Evolutionary conservation across 78 protist species (phyloP).

Genomic region (Creolimax fragrantissima): DNA sequence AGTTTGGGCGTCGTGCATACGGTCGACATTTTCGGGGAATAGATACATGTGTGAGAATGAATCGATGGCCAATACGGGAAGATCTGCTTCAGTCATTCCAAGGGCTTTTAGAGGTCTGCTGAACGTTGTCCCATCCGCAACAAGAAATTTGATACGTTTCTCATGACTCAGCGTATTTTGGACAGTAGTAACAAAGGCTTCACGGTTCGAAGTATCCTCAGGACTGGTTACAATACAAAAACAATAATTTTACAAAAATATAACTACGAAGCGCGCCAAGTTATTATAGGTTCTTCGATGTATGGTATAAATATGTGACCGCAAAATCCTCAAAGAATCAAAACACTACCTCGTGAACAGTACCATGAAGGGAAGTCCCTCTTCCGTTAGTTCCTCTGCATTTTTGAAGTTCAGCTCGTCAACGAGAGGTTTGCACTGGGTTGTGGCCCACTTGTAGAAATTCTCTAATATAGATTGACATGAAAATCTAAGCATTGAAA

Average conservation of each 20-base stretch:
- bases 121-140: neutral
- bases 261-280: too few species aligned
- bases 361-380: conserved; percentile 28
- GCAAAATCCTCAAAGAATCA: too few species aligned
- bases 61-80: conserved; percentile 27
- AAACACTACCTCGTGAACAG: conserved; percentile 10
- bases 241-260: too few species aligned
- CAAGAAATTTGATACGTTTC: neutral
- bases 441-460: neutral
- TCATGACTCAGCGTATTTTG: neutral
- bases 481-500: too few species aligned
- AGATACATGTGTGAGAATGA: conserved; percentile 18
- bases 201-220: neutral
- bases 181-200: neutral
- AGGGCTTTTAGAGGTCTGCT: conserved; percentile 19
- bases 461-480: neutral
- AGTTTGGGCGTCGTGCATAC: neutral
- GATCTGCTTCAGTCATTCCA: neutral
- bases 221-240: too few species aligned
- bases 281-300: too few species aligned
- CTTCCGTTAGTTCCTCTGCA: conserved; percentile 35
- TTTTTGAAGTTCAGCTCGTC: conserved; percentile 21
- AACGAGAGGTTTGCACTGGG: neutral
- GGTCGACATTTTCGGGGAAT: neutral
- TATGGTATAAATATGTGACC: too few species aligned